These are phyloP conservation scores for Sporothrix humicola DNA, from an alignment of 2,329 filamentous ascomycete species.

Conservation along the genomic window DNA sequence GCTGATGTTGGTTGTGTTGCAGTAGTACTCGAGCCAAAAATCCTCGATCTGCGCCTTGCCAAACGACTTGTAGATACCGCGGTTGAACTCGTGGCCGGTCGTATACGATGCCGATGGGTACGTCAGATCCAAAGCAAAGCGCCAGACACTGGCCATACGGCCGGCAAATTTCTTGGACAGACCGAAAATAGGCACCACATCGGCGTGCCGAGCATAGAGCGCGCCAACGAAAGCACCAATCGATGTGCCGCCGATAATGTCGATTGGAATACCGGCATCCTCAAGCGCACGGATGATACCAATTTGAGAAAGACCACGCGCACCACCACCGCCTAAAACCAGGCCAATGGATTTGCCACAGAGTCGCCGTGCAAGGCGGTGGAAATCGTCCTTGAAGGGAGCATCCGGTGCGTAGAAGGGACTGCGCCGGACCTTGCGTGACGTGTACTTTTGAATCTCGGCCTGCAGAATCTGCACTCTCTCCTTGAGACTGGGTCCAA, in stretches of 20 bases:
- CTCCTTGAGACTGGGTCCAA: constrained; percentile 87
- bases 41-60: constrained; percentile 97
- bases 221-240: constrained; percentile 96
- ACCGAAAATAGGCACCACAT: constrained; percentile 95
- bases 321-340: constrained; percentile 91
- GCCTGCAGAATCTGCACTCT: constrained; percentile 93
- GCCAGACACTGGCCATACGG: constrained; percentile 99
- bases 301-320: constrained; percentile 87
- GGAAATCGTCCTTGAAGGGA: constrained; percentile 95
- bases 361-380: constrained; percentile 84
- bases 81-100: constrained; percentile 97
- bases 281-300: constrained; percentile 94
- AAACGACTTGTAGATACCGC: constrained; percentile 98
- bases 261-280: constrained; percentile 94
- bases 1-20: constrained; percentile 98
- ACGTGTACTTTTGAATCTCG: constrained; percentile 98
- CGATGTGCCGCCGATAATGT: constrained; percentile 92
- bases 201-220: constrained; percentile 92
- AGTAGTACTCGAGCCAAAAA: constrained; percentile 98
- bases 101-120: constrained; percentile 98
- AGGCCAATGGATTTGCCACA: constrained; percentile 95
- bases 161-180: constrained; percentile 96
- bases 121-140: constrained; percentile 94
- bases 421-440: constrained; percentile 84
- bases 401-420: constrained; percentile 90